Conservation (phyloP, 106 monocot species). For the Narthecium ossifragum region DNA sequence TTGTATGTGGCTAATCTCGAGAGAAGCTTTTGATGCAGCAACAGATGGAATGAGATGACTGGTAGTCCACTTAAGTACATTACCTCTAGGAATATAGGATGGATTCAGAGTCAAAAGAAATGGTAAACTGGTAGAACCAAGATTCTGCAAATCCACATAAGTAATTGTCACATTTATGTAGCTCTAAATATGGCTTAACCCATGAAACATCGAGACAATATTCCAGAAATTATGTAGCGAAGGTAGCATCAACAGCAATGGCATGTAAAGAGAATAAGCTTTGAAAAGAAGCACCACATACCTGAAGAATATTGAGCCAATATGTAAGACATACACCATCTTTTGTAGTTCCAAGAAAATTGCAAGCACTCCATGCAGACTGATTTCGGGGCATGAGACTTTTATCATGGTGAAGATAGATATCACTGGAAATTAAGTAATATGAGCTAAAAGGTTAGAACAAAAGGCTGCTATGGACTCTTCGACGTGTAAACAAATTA, state of each 20-base stretch:
- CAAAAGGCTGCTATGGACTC: neutral
- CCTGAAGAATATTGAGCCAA: constrained; percentile 98
- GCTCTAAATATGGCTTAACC: neutral
- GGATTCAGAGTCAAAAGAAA: constrained; percentile 89
- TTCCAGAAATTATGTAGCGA: too few species aligned
- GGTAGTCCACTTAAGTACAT: constrained; percentile 63
- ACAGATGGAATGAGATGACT: constrained; percentile 88
- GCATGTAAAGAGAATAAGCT: too few species aligned
- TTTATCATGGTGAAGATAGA: constrained; percentile 83
- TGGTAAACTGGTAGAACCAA: constrained; percentile 33
- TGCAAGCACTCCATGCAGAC: constrained; percentile 97
- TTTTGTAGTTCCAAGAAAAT: constrained; percentile 70
- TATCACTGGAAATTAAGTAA: constrained; percentile 39
- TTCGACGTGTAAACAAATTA: neutral
- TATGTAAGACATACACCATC: constrained; percentile 73
- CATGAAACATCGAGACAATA: too few species aligned
- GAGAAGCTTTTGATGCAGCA: constrained; percentile 79
- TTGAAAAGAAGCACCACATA: constrained; percentile 3
- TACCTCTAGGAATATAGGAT: constrained; percentile 36
- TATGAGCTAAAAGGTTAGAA: neutral
- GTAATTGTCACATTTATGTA: neutral
- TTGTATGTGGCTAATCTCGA: constrained; percentile 66
- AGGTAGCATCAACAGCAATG: too few species aligned
- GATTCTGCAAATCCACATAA: constrained; percentile 44
- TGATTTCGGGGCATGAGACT: constrained; percentile 78